Base-by-base conservation (phyloP, 139 green algal genomes). In the Chara braunii region DNA sequence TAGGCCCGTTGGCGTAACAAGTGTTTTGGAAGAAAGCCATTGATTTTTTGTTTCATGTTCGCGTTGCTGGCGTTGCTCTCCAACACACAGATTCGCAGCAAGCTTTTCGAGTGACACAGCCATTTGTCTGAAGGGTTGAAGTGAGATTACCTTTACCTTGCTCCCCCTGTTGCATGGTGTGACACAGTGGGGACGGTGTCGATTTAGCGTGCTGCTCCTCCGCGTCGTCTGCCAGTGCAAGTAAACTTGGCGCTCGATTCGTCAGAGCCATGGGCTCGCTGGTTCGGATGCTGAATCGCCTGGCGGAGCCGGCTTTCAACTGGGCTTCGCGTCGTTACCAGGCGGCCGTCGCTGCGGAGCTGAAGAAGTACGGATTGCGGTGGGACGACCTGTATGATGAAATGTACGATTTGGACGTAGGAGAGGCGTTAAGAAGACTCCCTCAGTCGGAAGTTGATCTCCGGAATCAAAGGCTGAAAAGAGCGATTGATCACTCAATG, bases 311-410 rank as follows among this genome's bases (percentile, higher is more conserved):
- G 12, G 37, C 50, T 24, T 69, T 43, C 29, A 70, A 70, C 51
- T 70, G 60, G 60, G 60, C 60, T n/a, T 51, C 60, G 3, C 29
- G 8, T 7, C 51, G 60, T n/a, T 70, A 70, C 60, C 60, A 70
- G 37, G 60, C 60, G 23, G 32, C 60, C 6, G 60, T 70, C 4
- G 60, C 51, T 5, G 26, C 30, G 23, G 60, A 70, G 60, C 60
- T 70, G 18, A 35, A 43, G 51, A 70, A 70, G 37, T 70, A 70
- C 50, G 60, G 68, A 29, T 81, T 99, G 31, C 84, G 93, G 28
- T 96, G 94, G 48, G 93, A 99, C 61, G 92, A 99, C 79, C 83
- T 99, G 14, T 86, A 90, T 42, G 91, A 97, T 72, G 88, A 85
- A 1, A 56, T 86, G 30, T 80, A 86, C 55, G 84, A 97, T 78